A percentile compares a stretch with the other conserved stretches of the same genome.
Evolutionary conservation across 257 asterid genomes (phyloP).

Genomic region (Salvia miltiorrhiza): DNA sequence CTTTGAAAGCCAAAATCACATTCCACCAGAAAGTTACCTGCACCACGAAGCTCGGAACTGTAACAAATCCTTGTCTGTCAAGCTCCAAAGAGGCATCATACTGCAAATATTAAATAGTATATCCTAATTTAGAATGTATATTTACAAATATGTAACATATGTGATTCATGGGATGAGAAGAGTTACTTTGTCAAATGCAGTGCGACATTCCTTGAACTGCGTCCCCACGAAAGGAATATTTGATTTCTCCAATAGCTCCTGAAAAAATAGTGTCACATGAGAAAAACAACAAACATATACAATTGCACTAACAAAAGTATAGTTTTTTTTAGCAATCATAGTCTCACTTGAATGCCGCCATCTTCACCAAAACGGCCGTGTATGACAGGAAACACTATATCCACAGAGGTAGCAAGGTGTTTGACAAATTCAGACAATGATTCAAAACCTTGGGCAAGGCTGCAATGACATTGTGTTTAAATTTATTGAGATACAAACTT

Average conservation of each 20-base stretch:
- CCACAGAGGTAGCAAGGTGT: constrained; percentile 73
- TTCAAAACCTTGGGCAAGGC: constrained; percentile 82
- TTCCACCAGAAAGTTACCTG: constrained; percentile 40
- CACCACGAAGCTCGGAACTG: constrained; percentile 58
- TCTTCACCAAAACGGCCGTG: constrained; percentile 96
- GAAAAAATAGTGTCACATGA: constrained; percentile 15
- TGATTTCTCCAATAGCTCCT: constrained; percentile 70
- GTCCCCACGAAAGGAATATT: constrained; percentile 81
- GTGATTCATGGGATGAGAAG: constrained; percentile 13
- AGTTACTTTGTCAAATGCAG: constrained; percentile 79
- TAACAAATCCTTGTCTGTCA: constrained; percentile 66
- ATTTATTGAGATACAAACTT: not conserved
- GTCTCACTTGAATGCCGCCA: constrained; percentile 88
- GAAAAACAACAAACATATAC: not conserved
- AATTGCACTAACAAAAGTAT: not conserved
- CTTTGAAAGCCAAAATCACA: not conserved
- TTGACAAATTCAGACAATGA: constrained; percentile 59
- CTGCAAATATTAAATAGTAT: constrained; percentile 32
- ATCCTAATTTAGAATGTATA: not conserved
- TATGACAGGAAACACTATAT: constrained; percentile 87
- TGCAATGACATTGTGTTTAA: constrained; percentile 32
- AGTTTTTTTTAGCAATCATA: not conserved
- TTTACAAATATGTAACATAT: not conserved
- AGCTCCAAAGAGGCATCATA: constrained; percentile 82
- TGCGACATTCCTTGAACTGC: constrained; percentile 58